Evolutionary conservation across 2,329 filamentous ascomycete species (phyloP).

Genomic region (Xylaria sp.): DNA sequence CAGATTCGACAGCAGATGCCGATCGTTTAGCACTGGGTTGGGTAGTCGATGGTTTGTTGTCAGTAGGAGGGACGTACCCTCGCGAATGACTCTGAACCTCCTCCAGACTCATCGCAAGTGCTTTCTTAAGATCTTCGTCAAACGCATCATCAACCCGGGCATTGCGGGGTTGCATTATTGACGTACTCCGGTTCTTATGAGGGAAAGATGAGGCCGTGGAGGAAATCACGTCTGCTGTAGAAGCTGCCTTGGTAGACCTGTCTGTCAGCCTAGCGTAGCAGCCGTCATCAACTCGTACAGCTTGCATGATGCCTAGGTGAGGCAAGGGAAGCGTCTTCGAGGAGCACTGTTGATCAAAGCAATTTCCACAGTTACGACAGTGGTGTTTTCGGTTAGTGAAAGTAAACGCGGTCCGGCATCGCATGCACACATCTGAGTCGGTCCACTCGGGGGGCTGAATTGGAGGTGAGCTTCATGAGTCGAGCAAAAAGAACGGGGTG

Average conservation of each 20-base stretch:
- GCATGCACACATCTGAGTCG: constrained; percentile 98
- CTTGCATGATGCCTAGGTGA: constrained; percentile 89
- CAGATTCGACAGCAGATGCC: constrained; percentile 72
- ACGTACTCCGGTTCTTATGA: constrained; percentile 72
- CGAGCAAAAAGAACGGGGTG: neutral
- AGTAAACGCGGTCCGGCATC: constrained; percentile 92
- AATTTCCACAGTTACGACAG: constrained; percentile 96
- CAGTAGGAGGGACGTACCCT: constrained; percentile 73
- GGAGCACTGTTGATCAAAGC: constrained; percentile 96
- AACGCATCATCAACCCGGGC: constrained; percentile 90
- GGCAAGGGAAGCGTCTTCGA: constrained; percentile 88
- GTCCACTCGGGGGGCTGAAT: constrained; percentile 91
- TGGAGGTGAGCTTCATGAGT: constrained; percentile 37
- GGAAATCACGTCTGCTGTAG: constrained; percentile 54
- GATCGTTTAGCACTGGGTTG: constrained; percentile 51
- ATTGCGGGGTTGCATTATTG: constrained; percentile 85
- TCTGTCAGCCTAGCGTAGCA: constrained; percentile 91
- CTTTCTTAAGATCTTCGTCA: constrained; percentile 93
- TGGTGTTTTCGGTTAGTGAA: constrained; percentile 99
- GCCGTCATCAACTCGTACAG: constrained; percentile 94
- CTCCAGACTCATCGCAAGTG: constrained; percentile 95
- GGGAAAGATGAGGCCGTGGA: constrained; percentile 58
- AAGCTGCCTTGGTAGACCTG: constrained; percentile 64
- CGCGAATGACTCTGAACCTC: constrained; percentile 81
- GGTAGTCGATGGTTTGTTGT: constrained; percentile 49